Conservation (phyloP, 2,329 filamentous ascomycete species). For the Nakataea oryzae region DNA sequence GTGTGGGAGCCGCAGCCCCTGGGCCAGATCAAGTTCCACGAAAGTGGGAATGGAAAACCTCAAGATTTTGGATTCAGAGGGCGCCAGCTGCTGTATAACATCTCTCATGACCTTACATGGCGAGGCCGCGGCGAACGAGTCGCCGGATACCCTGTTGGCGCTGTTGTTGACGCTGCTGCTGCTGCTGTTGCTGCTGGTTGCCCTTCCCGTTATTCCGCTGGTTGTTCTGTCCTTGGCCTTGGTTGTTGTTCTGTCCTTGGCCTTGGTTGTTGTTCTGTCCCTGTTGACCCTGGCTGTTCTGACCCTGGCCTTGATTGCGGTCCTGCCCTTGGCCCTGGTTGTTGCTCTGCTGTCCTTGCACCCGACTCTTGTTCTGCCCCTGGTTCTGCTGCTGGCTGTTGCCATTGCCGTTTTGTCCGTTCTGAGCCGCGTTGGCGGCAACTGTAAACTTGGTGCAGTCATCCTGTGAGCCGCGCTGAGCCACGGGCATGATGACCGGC, state of each 20-base stretch:
- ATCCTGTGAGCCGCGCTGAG: slow-evolving; percentile 33
- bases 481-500: slow-evolving; percentile 31
- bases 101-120: slow-evolving; percentile 8
- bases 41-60: neutral
- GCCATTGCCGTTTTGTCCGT: slow-evolving; percentile 1
- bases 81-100: neutral
- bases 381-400: neutral
- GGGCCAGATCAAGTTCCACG: too few species aligned
- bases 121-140: slow-evolving; percentile 10
- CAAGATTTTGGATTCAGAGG: neutral
- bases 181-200: slow-evolving; percentile 8
- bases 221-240: slow-evolving; percentile 5
- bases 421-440: slow-evolving; percentile 7
- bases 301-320: slow-evolving; percentile 4
- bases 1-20: too few species aligned
- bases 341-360: slow-evolving; percentile 1
- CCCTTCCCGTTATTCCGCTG: neutral
- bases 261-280: slow-evolving; percentile 6
- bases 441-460: slow-evolving; percentile 33
- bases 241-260: slow-evolving; percentile 5
- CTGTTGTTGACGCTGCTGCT: slow-evolving; percentile 9
- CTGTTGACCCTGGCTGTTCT: slow-evolving; percentile 7
- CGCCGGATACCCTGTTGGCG: slow-evolving; percentile 6
- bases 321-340: slow-evolving; percentile 1
- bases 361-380: slow-evolving; percentile 4